Evolutionary conservation across 2,329 filamentous ascomycete species (phyloP), one percentile per base, ranked within the genome.

Genomic region (Albophoma yamanashiensis): DNA sequence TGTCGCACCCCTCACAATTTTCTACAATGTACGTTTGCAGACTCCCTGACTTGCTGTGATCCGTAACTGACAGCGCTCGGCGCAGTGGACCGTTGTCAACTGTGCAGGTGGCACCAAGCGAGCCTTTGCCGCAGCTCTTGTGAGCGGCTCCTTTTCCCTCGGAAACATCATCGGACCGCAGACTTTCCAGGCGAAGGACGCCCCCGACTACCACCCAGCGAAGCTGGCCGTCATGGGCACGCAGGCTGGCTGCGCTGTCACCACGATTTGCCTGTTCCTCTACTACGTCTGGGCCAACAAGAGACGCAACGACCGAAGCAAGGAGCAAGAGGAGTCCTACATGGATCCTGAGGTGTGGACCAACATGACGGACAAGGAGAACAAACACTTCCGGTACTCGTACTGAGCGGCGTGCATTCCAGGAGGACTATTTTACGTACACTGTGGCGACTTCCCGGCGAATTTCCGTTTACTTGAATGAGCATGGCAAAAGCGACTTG

Each of bases 141-240:
- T 82, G 63, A 77, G 76, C 56, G 78, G 78, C 34, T 76, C 76
- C 22, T 83, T 82, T 67, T 79, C 79, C 0, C 68, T 82, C 5
- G 81, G 79, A 20, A 84, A 82, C 67, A 80, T 83, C 59, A 83
- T 84, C 62, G 81, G 81, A 0, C 81, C 81, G 0, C 78, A 83
- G 67, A 83, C 80, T 3, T 83, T 84, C 71, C 78, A 79, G 64
- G 74, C 73, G 2, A 72, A 72, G 47, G 80, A 84, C 61, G 79
- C 76, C 0, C 82, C 81, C 1, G 71, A 78, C 3, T 83, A 79
- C 64, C 74, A 76, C 15, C 80, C 79, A 0, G 82, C 80, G 20
- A 82, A 83, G 66, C 75, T 84, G 31, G 77, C 80, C 20, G 78
- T 84, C 59, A 75, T 85, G 68, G 79, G 74, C 14, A 82, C 79